Evolutionary conservation across 2,329 filamentous ascomycete genomes (phyloP).

Genomic region (Aspergillus pseudoglaucus): DNA sequence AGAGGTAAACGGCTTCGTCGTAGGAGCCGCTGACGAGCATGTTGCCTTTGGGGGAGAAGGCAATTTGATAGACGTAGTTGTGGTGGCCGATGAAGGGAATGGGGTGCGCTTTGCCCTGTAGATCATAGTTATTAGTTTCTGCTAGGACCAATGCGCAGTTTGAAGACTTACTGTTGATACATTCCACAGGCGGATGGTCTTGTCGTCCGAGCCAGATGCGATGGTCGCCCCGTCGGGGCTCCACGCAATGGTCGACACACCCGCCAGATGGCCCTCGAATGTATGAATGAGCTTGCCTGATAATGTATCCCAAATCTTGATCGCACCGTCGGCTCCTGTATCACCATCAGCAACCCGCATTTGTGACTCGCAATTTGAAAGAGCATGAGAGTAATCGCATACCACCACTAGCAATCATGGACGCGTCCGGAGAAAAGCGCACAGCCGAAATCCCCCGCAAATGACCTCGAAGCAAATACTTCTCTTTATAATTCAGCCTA

Average conservation of each 20-base stretch:
- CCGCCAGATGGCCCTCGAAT: slow-evolving; percentile 86
- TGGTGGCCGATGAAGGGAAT: slow-evolving; percentile 74
- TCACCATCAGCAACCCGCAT: slow-evolving; percentile 4
- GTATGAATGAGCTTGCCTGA: slow-evolving; percentile 79
- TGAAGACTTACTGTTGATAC: slow-evolving; percentile 42
- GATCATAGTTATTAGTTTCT: not conserved
- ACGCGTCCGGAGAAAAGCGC: slow-evolving; percentile 83
- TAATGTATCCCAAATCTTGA: slow-evolving; percentile 81
- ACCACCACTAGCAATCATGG: slow-evolving; percentile 82
- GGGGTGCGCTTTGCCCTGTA: slow-evolving; percentile 50
- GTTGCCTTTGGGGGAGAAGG: slow-evolving; percentile 96
- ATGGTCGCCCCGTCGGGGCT: slow-evolving; percentile 80
- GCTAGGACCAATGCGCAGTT: not conserved
- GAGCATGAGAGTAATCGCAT: slow-evolving; percentile 18
- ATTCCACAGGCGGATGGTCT: slow-evolving; percentile 91
- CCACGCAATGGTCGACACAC: slow-evolving; percentile 91
- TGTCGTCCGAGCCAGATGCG: slow-evolving; percentile 91
- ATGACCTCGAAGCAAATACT: slow-evolving; percentile 70
- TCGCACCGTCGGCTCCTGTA: slow-evolving; percentile 71
- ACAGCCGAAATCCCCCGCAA: slow-evolving; percentile 73
- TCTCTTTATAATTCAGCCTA: slow-evolving; percentile 60
- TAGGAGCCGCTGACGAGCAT: slow-evolving; percentile 93
- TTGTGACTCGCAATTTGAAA: not conserved
- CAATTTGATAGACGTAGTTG: slow-evolving; percentile 90
- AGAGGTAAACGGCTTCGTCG: slow-evolving; percentile 93